phyloP scores from a whole-genome alignment of 1,139 yeast genomes.

The Candida freyschussii region DNA sequence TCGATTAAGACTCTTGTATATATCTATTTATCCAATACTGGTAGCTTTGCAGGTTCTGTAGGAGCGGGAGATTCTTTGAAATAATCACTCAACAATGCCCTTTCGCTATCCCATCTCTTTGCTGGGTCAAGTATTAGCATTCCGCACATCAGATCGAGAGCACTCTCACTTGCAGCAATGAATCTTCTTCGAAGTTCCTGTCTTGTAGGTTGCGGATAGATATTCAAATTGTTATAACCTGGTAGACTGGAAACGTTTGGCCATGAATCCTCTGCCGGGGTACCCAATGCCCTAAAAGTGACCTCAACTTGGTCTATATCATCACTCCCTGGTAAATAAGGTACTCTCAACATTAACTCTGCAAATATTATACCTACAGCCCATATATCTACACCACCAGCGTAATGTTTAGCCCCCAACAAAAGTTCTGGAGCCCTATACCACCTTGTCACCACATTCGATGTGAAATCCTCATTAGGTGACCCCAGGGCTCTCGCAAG shows the following conservation, averaged over 20 bases:
- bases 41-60: constrained; percentile 65
- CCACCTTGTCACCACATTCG: constrained; percentile 97
- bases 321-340: constrained; percentile 88
- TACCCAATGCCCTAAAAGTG: constrained; percentile 90
- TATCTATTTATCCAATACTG: constrained; percentile 34
- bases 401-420: constrained; percentile 85
- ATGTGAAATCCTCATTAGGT: constrained; percentile 71
- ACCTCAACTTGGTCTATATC: constrained; percentile 87
- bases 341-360: constrained; percentile 89
- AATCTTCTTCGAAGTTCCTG: constrained; percentile 79
- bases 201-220: constrained; percentile 81
- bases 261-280: constrained; percentile 92
- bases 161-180: constrained; percentile 87
- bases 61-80: constrained; percentile 76
- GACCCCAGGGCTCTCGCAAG: constrained; percentile 80
- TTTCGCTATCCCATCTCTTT: constrained; percentile 60
- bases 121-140: constrained; percentile 80
- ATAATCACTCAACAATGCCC: constrained; percentile 62
- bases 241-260: constrained; percentile 83
- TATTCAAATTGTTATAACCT: constrained; percentile 60
- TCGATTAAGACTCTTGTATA: background rate
- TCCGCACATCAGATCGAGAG: constrained; percentile 68
- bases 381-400: constrained; percentile 90
- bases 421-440: constrained; percentile 91
- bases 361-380: constrained; percentile 95